Percentiles rank a stretch among this genome's conserved stretches.
Conservation (phyloP, 345 rosid genomes). For the Euphorbia peplus region DNA sequence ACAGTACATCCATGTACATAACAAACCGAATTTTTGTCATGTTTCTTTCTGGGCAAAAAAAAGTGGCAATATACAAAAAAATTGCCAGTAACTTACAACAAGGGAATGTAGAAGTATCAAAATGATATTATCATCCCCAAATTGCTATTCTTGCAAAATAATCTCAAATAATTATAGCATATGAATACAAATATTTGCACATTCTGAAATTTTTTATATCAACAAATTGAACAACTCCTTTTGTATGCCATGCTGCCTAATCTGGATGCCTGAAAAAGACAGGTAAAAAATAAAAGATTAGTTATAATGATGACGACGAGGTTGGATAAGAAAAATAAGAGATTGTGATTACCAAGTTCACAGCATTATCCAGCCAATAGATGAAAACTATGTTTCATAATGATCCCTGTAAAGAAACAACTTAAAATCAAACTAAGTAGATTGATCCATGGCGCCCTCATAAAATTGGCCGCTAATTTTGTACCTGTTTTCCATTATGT, state of each 20-base stretch:
- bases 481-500: slow-evolving; percentile 32
- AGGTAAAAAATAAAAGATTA: not conserved
- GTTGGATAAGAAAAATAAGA: too few relatives aligned
- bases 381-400: slow-evolving; percentile 13
- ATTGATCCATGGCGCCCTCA: slow-evolving; percentile 35
- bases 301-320: too few relatives aligned
- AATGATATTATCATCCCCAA: slow-evolving; percentile 10
- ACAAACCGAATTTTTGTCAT: not conserved
- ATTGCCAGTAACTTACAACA: not conserved
- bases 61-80: slow-evolving; percentile 14
- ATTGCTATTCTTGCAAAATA: slow-evolving; percentile 18
- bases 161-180: slow-evolving; percentile 9
- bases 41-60: not conserved
- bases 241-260: slow-evolving; percentile 9
- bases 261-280: slow-evolving; percentile 18
- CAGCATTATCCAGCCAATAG: slow-evolving; percentile 15
- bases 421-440: slow-evolving; percentile 17
- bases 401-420: slow-evolving; percentile 24
- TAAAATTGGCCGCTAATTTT: slow-evolving; percentile 48
- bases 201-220: slow-evolving; percentile 7
- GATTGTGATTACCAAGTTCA: slow-evolving; percentile 16
- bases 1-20: not conserved
- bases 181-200: slow-evolving; percentile 6
- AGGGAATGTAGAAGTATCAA: slow-evolving; percentile 5
- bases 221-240: slow-evolving; percentile 12